Conservation (phyloP, 495 filamentous ascomycete species). For the Glonium stellatum region DNA sequence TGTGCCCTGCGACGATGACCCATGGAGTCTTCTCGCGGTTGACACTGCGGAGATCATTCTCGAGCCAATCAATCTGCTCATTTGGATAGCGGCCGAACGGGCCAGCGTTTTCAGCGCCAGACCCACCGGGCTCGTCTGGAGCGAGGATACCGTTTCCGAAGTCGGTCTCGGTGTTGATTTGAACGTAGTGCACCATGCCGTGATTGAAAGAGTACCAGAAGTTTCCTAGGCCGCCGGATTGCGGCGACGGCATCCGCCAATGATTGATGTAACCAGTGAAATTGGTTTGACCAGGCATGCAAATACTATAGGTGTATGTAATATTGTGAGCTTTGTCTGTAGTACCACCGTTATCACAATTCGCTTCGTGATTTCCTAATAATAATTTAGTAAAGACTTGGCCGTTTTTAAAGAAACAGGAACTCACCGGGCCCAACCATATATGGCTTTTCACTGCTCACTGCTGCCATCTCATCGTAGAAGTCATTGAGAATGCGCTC, state of each 20-base stretch:
- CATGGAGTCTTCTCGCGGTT: constrained; percentile 42
- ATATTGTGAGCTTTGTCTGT: constrained; percentile 8
- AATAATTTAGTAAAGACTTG: no score
- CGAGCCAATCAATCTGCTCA: constrained; percentile 36
- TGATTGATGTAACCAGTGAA: constrained; percentile 34
- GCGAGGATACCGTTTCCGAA: constrained; percentile 28
- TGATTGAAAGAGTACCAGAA: constrained; percentile 63
- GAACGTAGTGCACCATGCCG: constrained; percentile 51
- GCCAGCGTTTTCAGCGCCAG: background rate
- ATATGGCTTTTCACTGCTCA: constrained; percentile 44
- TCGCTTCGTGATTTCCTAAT: constrained; percentile 46
- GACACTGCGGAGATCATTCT: constrained; percentile 44
- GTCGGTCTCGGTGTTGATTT: constrained; percentile 55
- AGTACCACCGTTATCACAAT: constrained; percentile 36
- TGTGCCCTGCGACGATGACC: constrained; percentile 11
- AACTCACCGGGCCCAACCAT: constrained; percentile 45
- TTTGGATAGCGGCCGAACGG: background rate
- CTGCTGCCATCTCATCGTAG: constrained; percentile 45
- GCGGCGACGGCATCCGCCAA: constrained; percentile 43
- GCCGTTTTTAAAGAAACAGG: no score
- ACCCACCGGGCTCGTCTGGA: background rate
- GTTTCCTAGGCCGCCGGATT: constrained; percentile 44
- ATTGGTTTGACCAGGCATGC: constrained; percentile 48
- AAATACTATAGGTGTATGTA: constrained; percentile 33
- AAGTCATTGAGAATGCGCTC: constrained; percentile 50